These are phyloP conservation scores for Austroboletus novae-zelandiae DNA, from an alignment of 1,284 basidiomycete genomes.

Conservation along the genomic window DNA sequence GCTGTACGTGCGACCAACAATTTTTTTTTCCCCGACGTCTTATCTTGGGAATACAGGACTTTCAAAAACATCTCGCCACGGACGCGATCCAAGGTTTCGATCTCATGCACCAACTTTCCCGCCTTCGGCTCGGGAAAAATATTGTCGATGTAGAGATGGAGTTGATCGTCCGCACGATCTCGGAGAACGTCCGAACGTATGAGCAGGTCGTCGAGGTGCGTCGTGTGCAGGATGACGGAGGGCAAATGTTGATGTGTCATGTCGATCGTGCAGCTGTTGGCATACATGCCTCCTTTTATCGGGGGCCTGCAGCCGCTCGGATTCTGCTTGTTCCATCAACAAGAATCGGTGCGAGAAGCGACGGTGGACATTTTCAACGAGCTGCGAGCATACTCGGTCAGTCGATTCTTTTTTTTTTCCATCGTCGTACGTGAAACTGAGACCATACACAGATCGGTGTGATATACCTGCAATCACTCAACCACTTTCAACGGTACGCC, in stretches of 20 bases:
- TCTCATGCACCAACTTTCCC: slow-evolving; percentile 67
- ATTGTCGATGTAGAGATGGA: slow-evolving; percentile 67
- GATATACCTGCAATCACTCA: slow-evolving; percentile 80
- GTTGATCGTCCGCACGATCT: slow-evolving; percentile 73
- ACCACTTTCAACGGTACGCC: slow-evolving; percentile 89
- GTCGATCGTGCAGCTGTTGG: slow-evolving; percentile 61
- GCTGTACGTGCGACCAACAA: slow-evolving; percentile 40
- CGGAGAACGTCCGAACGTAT: slow-evolving; percentile 69
- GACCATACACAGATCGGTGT: slow-evolving; percentile 72
- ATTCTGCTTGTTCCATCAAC: slow-evolving; percentile 89
- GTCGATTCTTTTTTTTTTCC: slow-evolving; percentile 24
- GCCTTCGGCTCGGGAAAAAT: slow-evolving; percentile 61
- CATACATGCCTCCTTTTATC: slow-evolving; percentile 71
- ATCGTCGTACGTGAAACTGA: slow-evolving; percentile 4
- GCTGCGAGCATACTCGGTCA: slow-evolving; percentile 72
- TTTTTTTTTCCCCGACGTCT: not conserved
- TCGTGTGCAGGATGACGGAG: not conserved
- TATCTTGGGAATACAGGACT: slow-evolving; percentile 46
- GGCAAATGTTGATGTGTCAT: not conserved
- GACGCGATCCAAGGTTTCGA: slow-evolving; percentile 66
- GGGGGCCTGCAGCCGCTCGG: slow-evolving; percentile 85
- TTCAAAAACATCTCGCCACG: slow-evolving; percentile 42
- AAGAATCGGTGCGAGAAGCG: slow-evolving; percentile 68
- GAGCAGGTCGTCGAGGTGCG: slow-evolving; percentile 88
- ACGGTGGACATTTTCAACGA: slow-evolving; percentile 84